Evolutionary conservation across 345 rosid genomes (phyloP), one percentile per base, ranked within the genome.

Genomic region (Gossypium rotundifolium): DNA sequence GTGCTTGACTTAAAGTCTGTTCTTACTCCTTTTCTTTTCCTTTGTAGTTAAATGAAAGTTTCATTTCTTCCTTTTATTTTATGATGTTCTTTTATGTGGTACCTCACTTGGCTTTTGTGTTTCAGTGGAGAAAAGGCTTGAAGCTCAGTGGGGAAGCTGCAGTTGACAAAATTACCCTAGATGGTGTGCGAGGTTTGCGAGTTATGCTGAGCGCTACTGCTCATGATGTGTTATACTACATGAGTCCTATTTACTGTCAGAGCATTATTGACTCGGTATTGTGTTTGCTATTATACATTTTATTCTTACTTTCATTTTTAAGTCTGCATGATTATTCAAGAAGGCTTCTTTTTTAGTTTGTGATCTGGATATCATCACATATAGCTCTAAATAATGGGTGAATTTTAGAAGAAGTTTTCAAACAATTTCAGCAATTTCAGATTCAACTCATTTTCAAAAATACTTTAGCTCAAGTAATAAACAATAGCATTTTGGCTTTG

Each of bases 161-260:
- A 33, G 98, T 95, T 49, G 98, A 95, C 40, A 93, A 93, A 79
- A 88, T 89, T 80, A 95, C 99, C 72, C 84, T 95, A 76, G 98
- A 95, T 74, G 99, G 99, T 75, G 99, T 95, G 23, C 87, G 91
- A 11, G 93, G 97, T 71, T 82, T 95, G 76, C 96, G 97, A 42
- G 87, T 87, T 74, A 91, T 79, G 88, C 85, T 95, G 81, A 87
- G 99, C 71, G 99, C 98, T 65, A 95, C 99, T 73, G 97, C 85
- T 77, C 99, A 95, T 74, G 98, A 95, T 81, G 98, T 95, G 65
- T 81, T 95, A 61, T 91, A 95, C 81, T 95, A 95, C 84, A 90
- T 95, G 99, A 95, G 98, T 80, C 96, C 99, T 71, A 88, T 95
- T 72, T 93, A 95, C 57, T 93, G 98, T 78, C 98, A 95, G 82